Percentiles rank a stretch among this genome's conserved stretches.
phyloP scores from a whole-genome alignment of 495 filamentous ascomycete species.

The Tetracladium setigerum region DNA sequence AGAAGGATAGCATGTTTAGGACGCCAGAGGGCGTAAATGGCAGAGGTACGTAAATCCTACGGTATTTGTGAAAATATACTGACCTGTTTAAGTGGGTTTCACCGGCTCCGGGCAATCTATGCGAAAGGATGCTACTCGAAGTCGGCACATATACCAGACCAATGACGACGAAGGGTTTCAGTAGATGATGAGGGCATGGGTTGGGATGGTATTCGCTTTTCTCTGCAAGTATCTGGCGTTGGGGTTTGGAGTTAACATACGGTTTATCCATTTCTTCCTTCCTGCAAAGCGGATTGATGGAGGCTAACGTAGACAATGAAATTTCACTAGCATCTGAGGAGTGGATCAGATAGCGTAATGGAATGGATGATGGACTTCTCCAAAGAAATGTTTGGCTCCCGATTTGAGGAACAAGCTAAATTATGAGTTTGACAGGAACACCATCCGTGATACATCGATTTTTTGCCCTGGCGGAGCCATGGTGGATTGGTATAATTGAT shows the following conservation, averaged over 20 bases:
- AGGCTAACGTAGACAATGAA: slow-evolving; percentile 18
- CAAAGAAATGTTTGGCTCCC: neutral
- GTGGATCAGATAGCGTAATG: slow-evolving; percentile 3
- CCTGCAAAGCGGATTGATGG: slow-evolving; percentile 9
- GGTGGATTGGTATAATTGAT: neutral
- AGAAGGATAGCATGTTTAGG: slow-evolving; percentile 97
- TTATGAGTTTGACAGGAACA: slow-evolving; percentile 8
- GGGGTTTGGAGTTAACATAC: neutral
- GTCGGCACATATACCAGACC: slow-evolving; percentile 79
- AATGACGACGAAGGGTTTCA: slow-evolving; percentile 50
- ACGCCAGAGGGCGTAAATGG: slow-evolving; percentile 80
- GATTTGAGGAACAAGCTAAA: slow-evolving; percentile 13
- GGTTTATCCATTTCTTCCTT: slow-evolving; percentile 3
- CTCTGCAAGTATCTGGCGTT: slow-evolving; percentile 25
- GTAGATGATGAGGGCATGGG: neutral
- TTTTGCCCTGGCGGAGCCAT: too few species aligned
- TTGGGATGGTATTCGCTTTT: neutral
- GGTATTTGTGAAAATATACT: neutral
- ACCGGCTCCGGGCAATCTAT: slow-evolving; percentile 90
- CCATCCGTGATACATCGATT: too few species aligned
- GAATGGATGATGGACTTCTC: neutral
- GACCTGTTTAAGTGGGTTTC: slow-evolving; percentile 67
- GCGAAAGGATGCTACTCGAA: slow-evolving; percentile 81
- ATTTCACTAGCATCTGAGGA: slow-evolving; percentile 1
- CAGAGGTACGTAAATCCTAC: slow-evolving; percentile 52